phyloP scores from a whole-genome alignment of 192 early-diverging fungal genomes.

The Lunasporangiospora selenospora region DNA sequence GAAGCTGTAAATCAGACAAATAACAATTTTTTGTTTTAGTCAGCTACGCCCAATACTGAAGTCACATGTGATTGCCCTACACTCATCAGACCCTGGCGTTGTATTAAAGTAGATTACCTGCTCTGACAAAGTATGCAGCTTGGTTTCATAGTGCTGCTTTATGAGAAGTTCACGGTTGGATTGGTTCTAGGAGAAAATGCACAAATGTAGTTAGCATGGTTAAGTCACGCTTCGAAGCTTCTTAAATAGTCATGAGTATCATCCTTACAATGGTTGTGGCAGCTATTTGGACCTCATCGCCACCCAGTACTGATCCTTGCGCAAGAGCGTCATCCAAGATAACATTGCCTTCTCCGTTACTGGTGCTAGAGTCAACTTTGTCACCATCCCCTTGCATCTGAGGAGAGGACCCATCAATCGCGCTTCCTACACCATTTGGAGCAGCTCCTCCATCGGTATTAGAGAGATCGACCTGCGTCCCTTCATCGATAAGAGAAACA shows the following conservation, averaged over 20 bases:
- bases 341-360: neutral
- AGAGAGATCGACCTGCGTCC: slow-evolving; percentile 29
- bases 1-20: slow-evolving; percentile 12
- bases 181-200: slow-evolving; percentile 6
- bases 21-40: neutral
- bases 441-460: no score
- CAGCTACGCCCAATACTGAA: neutral
- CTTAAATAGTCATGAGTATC: no score
- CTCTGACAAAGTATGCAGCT: slow-evolving; percentile 50
- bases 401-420: no score
- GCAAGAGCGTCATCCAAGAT: no score
- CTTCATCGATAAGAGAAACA: slow-evolving; percentile 19
- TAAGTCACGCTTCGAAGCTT: no score
- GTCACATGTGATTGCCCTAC: neutral
- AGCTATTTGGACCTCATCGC: no score
- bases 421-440: no score
- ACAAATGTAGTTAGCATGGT: no score
- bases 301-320: no score
- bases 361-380: no score
- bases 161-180: slow-evolving; percentile 46
- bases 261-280: no score
- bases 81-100: neutral
- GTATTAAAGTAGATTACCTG: slow-evolving; percentile 17
- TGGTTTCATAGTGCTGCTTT: slow-evolving; percentile 53
- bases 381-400: no score